These are phyloP conservation scores for Thozetella sp. DNA, from an alignment of 495 filamentous ascomycete species.

Conservation along the genomic window DNA sequence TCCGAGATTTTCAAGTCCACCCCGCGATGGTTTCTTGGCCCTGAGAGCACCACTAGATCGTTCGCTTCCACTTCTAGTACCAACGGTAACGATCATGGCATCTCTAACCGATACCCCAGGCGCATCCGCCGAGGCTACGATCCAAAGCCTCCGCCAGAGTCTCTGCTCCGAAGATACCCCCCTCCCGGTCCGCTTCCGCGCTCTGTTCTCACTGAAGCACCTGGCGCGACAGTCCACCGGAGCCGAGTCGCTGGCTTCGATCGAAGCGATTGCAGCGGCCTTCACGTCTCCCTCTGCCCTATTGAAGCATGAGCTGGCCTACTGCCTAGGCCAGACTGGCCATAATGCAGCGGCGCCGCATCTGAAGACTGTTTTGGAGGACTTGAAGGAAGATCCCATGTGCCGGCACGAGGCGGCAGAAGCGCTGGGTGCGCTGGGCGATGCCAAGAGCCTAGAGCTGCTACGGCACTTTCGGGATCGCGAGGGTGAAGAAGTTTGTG, in stretches of 20 bases:
- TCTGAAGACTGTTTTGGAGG: constrained; percentile 75
- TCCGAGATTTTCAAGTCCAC: constrained; percentile 12
- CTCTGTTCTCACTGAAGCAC: constrained; percentile 96
- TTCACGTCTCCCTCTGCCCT: constrained; percentile 83
- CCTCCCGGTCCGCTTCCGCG: constrained; percentile 90
- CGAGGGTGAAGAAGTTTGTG: constrained; percentile 68
- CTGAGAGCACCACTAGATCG: background rate
- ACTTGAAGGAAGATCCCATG: constrained; percentile 85
- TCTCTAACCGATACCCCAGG: constrained; percentile 2
- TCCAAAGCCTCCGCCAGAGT: constrained; percentile 70
- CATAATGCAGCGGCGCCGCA: constrained; percentile 73
- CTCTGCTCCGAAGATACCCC: constrained; percentile 78
- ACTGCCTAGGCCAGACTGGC: constrained; percentile 91
- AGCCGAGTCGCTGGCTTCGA: constrained; percentile 69
- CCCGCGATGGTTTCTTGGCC: background rate
- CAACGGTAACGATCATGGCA: background rate
- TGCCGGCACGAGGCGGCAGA: constrained; percentile 96
- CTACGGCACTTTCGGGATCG: constrained; percentile 73
- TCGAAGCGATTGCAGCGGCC: constrained; percentile 89
- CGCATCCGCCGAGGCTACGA: constrained; percentile 20
- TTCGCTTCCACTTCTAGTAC: background rate
- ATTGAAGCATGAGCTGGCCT: constrained; percentile 94
- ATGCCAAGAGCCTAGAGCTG: constrained; percentile 68
- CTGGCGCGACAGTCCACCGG: constrained; percentile 71
- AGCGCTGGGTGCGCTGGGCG: constrained; percentile 86